Conservation (phyloP, 2,329 filamentous ascomycete genomes). For the Helotiales sp. region DNA sequence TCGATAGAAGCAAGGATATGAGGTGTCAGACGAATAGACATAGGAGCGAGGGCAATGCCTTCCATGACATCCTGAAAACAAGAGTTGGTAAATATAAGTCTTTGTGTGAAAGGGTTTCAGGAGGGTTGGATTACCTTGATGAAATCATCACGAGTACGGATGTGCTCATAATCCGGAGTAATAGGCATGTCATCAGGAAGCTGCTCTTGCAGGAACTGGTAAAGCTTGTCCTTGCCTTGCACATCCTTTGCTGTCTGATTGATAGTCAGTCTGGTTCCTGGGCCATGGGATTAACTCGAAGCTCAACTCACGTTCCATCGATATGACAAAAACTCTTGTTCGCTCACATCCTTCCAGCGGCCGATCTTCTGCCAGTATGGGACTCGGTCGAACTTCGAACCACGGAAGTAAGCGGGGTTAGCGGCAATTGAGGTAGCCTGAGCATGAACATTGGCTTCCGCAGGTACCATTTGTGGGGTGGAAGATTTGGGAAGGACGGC, state of each 20-base stretch:
- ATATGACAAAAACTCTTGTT: conserved; percentile 52
- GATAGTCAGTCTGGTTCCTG: not conserved
- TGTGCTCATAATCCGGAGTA: conserved; percentile 33
- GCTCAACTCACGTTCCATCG: conserved; percentile 51
- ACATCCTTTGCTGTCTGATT: conserved; percentile 51
- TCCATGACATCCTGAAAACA: conserved; percentile 53
- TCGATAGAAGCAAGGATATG: conserved; percentile 59
- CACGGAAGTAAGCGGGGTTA: conserved; percentile 15
- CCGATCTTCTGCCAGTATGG: conserved; percentile 52
- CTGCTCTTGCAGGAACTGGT: conserved; percentile 48
- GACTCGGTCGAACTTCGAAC: conserved; percentile 19
- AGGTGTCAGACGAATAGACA: conserved; percentile 61
- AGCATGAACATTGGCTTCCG: not conserved
- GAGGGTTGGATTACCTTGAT: no score
- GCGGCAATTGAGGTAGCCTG: not conserved
- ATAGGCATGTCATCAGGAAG: conserved; percentile 51
- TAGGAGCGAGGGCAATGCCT: conserved; percentile 55
- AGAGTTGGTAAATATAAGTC: no score
- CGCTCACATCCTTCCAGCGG: conserved; percentile 48
- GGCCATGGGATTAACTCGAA: not conserved
- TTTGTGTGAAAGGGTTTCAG: no score
- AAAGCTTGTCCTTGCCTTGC: conserved; percentile 46
- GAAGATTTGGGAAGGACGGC: not conserved
- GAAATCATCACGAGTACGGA: conserved; percentile 52
- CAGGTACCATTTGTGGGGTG: not conserved